A percentile compares a stretch with the other conserved stretches of the same genome.
These are phyloP conservation scores for Psilocybe azurescens DNA, from an alignment of 768 basidiomycete species.

Conservation along the genomic window DNA sequence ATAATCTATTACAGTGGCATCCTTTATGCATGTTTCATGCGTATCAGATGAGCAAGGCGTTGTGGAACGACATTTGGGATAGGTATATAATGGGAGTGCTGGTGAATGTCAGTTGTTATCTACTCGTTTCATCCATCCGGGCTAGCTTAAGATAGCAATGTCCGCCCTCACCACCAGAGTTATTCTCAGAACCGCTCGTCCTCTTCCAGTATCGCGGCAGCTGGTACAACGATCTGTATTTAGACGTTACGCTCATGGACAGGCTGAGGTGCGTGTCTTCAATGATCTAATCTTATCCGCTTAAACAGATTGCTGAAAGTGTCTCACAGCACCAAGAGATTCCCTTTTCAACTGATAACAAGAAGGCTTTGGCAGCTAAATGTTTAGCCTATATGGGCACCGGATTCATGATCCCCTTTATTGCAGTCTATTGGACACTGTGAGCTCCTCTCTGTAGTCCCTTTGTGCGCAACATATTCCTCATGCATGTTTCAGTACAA, in stretches of 20 bases:
- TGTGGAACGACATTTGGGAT: background rate
- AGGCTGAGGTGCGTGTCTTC: slow-evolving; percentile 7
- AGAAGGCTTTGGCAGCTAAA: slow-evolving; percentile 29
- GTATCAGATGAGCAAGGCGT: background rate
- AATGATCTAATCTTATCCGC: background rate
- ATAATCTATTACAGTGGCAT: background rate
- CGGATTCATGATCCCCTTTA: slow-evolving; percentile 34
- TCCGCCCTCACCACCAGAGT: background rate
- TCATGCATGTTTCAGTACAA: background rate
- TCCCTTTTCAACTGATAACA: slow-evolving; percentile 31
- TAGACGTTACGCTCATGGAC: slow-evolving; percentile 10
- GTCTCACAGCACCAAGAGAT: slow-evolving; percentile 21
- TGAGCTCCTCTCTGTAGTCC: slow-evolving; percentile 3
- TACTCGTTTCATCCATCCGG: background rate
- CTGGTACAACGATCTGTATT: slow-evolving; percentile 7
- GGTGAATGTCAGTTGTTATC: background rate
- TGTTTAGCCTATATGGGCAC: slow-evolving; percentile 26
- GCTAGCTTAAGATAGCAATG: background rate
- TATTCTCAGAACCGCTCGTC: background rate
- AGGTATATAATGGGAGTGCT: background rate
- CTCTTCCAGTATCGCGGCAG: background rate
- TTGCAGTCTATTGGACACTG: slow-evolving; percentile 32
- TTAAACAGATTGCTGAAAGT: background rate
- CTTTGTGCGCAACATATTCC: background rate
- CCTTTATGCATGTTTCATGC: background rate